Base-by-base conservation (phyloP, 768 basidiomycete genomes). In the Mycena pura region DNA sequence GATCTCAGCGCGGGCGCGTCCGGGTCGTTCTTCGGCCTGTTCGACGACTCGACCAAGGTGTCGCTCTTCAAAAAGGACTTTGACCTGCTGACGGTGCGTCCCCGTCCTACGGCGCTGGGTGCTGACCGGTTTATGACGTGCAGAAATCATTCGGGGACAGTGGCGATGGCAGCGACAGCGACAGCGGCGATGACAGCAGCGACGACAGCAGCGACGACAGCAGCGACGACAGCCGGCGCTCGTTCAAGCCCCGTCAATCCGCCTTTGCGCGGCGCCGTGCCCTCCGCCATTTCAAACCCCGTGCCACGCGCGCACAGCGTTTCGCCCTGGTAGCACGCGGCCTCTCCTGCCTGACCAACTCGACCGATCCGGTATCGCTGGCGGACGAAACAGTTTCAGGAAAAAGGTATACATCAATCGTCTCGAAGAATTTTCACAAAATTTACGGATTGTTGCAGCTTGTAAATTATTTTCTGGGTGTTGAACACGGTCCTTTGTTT, bases 61-160 rank as follows among this genome's bases (percentile, higher is more conserved):
- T 55, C 63, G 2, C 21, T 64, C 24, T 64, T 64, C 63, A 38
- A 64, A 44, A 64, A 64, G 54, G 36, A 41, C 24, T 59, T 64
- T 36, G 40, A 54, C 25, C 47, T 64, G 11, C 41, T 63, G 6
- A 57, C 40, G 22, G 62, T 63, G 31, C 31, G 55, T 57, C 24
- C 17, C 15, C 6, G 9, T 31, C 14, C 14, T 11, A 29, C 7
- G 0, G n/a, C n/a, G 29, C 10, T n/a, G 4, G 14, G 11, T 15
- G 10, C 9, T 11, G 13, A 17, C 28, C n/a, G 3, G 7, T 24
- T 25, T 3, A 22, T 48, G 14, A 6, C 14, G 27, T 43, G 5
- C 13, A 63, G 62, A 53, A 63, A 63, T 36, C 45, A 11, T 63
- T 63, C 31, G 62, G 62, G 8, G 50, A 29, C n/a, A 32, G 39